Percentiles rank a stretch among this genome's conserved stretches.
Conservation (phyloP, 371 early-diverging fungal genomes). For the Thermomucor indicae-seudaticae region DNA sequence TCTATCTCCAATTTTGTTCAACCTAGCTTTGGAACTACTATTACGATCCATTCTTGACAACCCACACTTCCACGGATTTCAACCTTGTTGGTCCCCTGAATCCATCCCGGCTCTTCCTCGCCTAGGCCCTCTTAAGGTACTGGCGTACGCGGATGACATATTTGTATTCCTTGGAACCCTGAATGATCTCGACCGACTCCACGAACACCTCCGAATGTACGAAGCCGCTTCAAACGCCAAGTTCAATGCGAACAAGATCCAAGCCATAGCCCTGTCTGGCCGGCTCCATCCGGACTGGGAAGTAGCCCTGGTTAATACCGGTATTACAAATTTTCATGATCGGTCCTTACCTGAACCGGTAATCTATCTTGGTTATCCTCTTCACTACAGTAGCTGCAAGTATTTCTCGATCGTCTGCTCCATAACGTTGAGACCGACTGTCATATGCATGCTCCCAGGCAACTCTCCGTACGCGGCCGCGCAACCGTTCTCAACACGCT, state of each 20-base stretch:
- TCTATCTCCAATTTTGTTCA: conserved; percentile 23
- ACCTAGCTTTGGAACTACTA: conserved; percentile 27
- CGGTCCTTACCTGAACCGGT: background rate
- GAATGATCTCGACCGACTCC: background rate
- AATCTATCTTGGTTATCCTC: conserved; percentile 19
- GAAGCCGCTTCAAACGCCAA: conserved; percentile 13
- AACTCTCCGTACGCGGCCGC: conserved; percentile 10
- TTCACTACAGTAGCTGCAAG: conserved; percentile 6
- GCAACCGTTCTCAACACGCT: conserved; percentile 13
- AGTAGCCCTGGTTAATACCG: background rate
- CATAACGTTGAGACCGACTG: conserved; percentile 2
- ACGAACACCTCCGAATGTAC: conserved; percentile 6
- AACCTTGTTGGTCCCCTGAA: background rate
- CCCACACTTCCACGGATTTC: background rate
- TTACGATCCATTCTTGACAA: conserved; percentile 7
- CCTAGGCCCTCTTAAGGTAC: conserved; percentile 10
- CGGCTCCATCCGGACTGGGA: background rate
- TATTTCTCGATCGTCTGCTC: conserved; percentile 5
- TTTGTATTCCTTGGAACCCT: conserved; percentile 11
- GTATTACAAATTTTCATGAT: conserved; percentile 14
- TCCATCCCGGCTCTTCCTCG: no score
- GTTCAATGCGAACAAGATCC: conserved; percentile 16
- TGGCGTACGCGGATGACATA: conserved; percentile 18
- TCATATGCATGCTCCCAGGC: conserved; percentile 3
- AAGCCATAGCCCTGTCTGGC: conserved; percentile 16